phyloP scores from a whole-genome alignment of 225 moss, liverwort and hornwort species.

The Anthoceros angustus region DNA sequence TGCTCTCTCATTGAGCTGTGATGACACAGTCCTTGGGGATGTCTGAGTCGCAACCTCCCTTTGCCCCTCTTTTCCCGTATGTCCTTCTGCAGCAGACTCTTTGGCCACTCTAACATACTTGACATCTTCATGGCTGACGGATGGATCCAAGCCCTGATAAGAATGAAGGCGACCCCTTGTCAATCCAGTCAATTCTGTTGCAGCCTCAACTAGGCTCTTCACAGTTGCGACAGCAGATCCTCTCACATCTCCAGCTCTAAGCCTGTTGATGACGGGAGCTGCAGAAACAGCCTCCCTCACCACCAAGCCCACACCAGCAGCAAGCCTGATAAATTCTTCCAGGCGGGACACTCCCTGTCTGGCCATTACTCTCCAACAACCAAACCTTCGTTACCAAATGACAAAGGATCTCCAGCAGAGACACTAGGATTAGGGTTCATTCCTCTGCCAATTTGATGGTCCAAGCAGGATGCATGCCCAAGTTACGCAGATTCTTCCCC shows the following conservation, averaged over 20 bases:
- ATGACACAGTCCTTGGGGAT: too few species aligned
- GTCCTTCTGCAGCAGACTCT: neutral
- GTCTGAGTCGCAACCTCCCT: too few species aligned
- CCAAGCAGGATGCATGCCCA: neutral
- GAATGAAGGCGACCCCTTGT: neutral
- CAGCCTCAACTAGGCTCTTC: neutral
- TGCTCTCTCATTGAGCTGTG: too few species aligned
- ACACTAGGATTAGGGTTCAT: too few species aligned
- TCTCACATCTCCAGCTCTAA: neutral
- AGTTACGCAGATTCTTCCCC: neutral
- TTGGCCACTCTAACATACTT: neutral
- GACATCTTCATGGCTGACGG: neutral
- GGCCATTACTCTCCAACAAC: neutral
- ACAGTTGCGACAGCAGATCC: neutral
- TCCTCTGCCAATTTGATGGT: too few species aligned
- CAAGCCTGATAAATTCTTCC: neutral
- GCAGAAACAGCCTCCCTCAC: neutral
- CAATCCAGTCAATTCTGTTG: conserved; percentile 1
- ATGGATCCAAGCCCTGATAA: neutral
- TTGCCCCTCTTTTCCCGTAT: neutral
- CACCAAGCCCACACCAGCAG: neutral
- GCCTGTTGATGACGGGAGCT: neutral
- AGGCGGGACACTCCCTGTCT: neutral
- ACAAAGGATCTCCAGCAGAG: too few species aligned
- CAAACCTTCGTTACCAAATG: too few species aligned